Conservation (phyloP, 2,329 filamentous ascomycete species). For the Hypoxylon sp. region DNA sequence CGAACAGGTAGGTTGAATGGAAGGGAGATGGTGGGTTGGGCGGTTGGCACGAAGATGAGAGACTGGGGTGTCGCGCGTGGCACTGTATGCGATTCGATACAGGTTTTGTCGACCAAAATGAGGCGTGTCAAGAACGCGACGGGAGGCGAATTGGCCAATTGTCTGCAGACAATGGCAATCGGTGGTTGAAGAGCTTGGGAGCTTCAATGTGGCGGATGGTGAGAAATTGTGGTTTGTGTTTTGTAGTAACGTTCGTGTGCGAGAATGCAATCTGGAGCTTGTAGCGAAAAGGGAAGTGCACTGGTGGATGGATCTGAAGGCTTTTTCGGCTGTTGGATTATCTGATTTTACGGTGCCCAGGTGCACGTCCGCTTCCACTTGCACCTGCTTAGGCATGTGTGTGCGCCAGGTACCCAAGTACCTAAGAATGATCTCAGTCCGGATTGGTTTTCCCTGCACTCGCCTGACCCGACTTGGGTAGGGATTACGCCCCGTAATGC, state of each 20-base stretch:
- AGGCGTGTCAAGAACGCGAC: slow-evolving; percentile 48
- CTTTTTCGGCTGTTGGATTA: slow-evolving; percentile 48
- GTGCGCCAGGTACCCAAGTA: slow-evolving; percentile 16
- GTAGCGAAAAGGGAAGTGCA: slow-evolving; percentile 41
- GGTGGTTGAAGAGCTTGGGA: slow-evolving; percentile 26
- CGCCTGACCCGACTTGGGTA: slow-evolving; percentile 29
- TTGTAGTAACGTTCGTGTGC: slow-evolving; percentile 31
- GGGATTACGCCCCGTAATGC: slow-evolving; percentile 26
- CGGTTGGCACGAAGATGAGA: slow-evolving; percentile 42
- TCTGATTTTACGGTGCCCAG: slow-evolving; percentile 34
- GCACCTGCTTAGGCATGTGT: too few species aligned
- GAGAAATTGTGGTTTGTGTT: slow-evolving; percentile 31
- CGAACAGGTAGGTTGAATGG: slow-evolving; percentile 41
- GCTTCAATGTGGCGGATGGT: slow-evolving; percentile 35
- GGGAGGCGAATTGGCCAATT: slow-evolving; percentile 52
- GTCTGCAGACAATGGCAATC: slow-evolving; percentile 50
- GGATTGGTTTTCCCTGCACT: slow-evolving; percentile 32
- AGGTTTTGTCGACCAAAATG: slow-evolving; percentile 39
- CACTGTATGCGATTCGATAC: slow-evolving; percentile 33
- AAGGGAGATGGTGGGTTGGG: slow-evolving; percentile 27
- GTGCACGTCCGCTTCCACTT: background rate
- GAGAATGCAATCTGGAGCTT: slow-evolving; percentile 37
- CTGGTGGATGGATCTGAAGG: slow-evolving; percentile 36
- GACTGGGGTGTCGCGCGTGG: slow-evolving; percentile 44
- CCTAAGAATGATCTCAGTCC: slow-evolving; percentile 24